A percentile compares a stretch with the other conserved stretches of the same genome.
Evolutionary conservation across 2,329 filamentous ascomycete genomes (phyloP).

Genomic region (Lachnellula cervina): DNA sequence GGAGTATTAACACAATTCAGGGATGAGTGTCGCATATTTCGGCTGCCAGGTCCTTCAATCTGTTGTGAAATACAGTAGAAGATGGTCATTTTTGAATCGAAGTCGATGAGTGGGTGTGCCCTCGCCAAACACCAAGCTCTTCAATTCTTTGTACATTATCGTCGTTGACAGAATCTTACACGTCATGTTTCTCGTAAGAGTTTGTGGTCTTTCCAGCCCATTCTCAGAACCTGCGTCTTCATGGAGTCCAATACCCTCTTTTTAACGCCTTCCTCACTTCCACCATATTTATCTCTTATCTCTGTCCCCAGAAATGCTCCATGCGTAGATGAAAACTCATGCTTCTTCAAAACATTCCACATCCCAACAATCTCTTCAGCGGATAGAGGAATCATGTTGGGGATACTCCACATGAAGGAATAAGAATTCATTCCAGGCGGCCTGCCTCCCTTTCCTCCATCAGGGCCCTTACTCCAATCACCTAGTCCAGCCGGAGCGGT

Average conservation of each 20-base stretch:
- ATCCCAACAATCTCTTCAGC: conserved; percentile 61
- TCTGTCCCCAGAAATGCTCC: conserved; percentile 63
- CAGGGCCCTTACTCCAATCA: conserved; percentile 42
- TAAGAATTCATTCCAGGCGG: conserved; percentile 50
- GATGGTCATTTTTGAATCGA: too few species aligned
- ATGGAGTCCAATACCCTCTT: conserved; percentile 67
- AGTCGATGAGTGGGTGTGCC: too few species aligned
- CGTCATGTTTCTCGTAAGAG: conserved; percentile 22
- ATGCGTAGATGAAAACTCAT: conserved; percentile 61
- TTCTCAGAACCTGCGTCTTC: conserved; percentile 58
- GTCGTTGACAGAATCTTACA: not conserved
- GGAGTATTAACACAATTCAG: not conserved
- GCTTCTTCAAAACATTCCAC: conserved; percentile 60
- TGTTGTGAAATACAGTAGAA: not conserved
- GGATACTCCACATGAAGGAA: conserved; percentile 73
- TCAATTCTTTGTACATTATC: too few species aligned
- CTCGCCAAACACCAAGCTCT: too few species aligned
- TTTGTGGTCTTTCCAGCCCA: conserved; percentile 25
- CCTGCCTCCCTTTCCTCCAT: conserved; percentile 34
- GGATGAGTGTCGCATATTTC: not conserved
- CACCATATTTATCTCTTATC: conserved; percentile 43
- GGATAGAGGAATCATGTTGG: conserved; percentile 67
- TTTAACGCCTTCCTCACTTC: conserved; percentile 44
- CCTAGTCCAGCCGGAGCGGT: conserved; percentile 57
- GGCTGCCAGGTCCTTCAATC: not conserved